Conservation (phyloP, 2,329 filamentous ascomycete species). For the Fusarium keratoplasticum region DNA sequence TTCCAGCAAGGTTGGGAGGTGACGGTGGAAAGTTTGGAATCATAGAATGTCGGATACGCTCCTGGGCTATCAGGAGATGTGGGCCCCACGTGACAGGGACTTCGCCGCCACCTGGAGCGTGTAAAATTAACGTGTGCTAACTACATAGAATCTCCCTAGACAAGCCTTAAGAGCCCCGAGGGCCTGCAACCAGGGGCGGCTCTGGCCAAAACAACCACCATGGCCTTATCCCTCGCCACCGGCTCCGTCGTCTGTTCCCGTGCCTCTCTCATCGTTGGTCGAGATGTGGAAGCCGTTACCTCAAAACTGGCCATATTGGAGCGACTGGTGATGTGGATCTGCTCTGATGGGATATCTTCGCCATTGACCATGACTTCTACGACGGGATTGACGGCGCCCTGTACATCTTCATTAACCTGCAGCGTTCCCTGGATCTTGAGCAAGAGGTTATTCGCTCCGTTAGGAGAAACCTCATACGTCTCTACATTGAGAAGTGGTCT, state of each 20-base stretch:
- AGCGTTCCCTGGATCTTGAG: neutral
- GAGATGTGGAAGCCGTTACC: neutral
- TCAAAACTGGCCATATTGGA: neutral
- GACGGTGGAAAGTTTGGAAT: neutral
- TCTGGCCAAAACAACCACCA: slow-evolving; percentile 8
- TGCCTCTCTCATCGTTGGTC: neutral
- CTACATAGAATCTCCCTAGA: too few species aligned
- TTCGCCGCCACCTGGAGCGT: neutral
- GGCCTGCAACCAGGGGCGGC: neutral
- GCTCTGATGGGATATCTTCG: neutral
- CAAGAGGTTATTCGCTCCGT: neutral
- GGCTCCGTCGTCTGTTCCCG: neutral
- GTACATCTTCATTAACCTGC: neutral
- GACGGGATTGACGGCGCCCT: neutral
- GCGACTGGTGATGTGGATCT: neutral
- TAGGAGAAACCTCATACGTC: neutral
- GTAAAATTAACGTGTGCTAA: too few species aligned
- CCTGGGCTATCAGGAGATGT: neutral
- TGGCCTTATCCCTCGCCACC: slow-evolving; percentile 7
- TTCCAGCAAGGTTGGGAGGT: neutral
- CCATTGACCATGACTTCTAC: neutral
- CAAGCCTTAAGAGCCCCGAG: neutral
- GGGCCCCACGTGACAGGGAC: neutral
- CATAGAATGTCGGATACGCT: neutral
- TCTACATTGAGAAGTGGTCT: neutral